Evolutionary conservation across 345 rosid species (phyloP).

Genomic region (Salix dunnii): DNA sequence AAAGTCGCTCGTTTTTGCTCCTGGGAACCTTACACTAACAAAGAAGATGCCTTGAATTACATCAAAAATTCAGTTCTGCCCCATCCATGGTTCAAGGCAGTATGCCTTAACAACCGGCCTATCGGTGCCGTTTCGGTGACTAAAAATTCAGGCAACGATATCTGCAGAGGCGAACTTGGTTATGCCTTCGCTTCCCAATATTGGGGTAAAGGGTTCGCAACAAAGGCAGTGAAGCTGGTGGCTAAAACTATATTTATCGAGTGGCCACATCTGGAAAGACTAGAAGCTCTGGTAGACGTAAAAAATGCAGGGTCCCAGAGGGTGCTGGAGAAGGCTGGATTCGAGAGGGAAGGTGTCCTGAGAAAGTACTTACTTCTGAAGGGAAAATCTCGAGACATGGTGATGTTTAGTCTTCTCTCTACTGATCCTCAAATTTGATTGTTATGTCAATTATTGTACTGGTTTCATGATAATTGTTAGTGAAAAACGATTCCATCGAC

Average conservation of each 20-base stretch:
- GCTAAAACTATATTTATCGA: slow-evolving; percentile 43
- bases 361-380: slow-evolving; percentile 41
- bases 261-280: slow-evolving; percentile 50
- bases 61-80: slow-evolving; percentile 27
- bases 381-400: slow-evolving; percentile 54
- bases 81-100: slow-evolving; percentile 66
- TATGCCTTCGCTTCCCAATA: slow-evolving; percentile 42
- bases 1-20: slow-evolving; percentile 49
- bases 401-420: slow-evolving; percentile 57
- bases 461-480: too few species aligned
- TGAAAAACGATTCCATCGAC: too few species aligned
- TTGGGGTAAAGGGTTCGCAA: slow-evolving; percentile 62
- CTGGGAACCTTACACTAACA: slow-evolving; percentile 49
- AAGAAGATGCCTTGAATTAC: slow-evolving; percentile 40
- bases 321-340: slow-evolving; percentile 68
- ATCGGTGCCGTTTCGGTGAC: slow-evolving; percentile 53
- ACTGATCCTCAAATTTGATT: slow-evolving; percentile 35
- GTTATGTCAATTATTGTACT: neutral
- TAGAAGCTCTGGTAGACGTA: slow-evolving; percentile 59
- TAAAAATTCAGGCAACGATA: slow-evolving; percentile 33
- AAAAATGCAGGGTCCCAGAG: slow-evolving; percentile 56
- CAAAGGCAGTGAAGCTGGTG: slow-evolving; percentile 49
- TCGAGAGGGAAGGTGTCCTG: slow-evolving; percentile 55
- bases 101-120: slow-evolving; percentile 48
- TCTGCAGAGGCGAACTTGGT: slow-evolving; percentile 51